phyloP scores from a whole-genome alignment of 2,329 filamentous ascomycete genomes.

The Fusarium sp. region DNA sequence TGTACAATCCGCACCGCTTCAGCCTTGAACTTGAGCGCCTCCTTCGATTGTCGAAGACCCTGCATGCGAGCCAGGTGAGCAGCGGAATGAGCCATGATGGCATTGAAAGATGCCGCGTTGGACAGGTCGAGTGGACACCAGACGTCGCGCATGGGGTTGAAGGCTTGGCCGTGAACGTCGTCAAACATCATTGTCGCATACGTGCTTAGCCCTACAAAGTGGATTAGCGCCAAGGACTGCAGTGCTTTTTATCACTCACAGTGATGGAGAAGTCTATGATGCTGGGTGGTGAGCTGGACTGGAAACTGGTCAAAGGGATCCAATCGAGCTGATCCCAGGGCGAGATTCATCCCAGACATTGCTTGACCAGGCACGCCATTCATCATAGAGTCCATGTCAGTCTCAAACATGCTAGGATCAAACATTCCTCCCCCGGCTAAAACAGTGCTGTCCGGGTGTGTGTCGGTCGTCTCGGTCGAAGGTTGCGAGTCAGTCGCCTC shows the following conservation, averaged over 20 bases:
- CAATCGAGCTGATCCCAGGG: neutral
- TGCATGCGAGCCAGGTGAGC: conserved; percentile 53
- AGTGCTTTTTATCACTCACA: neutral
- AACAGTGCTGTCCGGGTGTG: neutral
- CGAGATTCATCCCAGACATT: conserved; percentile 15
- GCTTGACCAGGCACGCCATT: conserved; percentile 1
- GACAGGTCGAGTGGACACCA: conserved; percentile 56
- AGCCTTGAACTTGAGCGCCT: conserved; percentile 49
- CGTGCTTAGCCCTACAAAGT: conserved; percentile 8
- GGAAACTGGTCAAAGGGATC: conserved; percentile 15
- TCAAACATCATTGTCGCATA: conserved; percentile 50
- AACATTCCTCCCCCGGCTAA: neutral
- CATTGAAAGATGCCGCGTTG: conserved; percentile 55
- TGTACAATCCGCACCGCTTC: conserved; percentile 52
- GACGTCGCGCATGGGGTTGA: conserved; percentile 55
- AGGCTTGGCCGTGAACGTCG: conserved; percentile 43
- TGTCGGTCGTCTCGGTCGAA: neutral
- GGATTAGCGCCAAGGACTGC: neutral
- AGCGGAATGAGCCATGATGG: conserved; percentile 56
- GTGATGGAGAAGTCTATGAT: conserved; percentile 15
- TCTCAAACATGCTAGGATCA: neutral
- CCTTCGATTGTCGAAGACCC: conserved; percentile 40
- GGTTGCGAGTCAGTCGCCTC: neutral
- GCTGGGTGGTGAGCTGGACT: neutral
- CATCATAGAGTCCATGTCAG: neutral